Base-by-base conservation (phyloP, 768 basidiomycete species). In the Pluteus cervinus region DNA sequence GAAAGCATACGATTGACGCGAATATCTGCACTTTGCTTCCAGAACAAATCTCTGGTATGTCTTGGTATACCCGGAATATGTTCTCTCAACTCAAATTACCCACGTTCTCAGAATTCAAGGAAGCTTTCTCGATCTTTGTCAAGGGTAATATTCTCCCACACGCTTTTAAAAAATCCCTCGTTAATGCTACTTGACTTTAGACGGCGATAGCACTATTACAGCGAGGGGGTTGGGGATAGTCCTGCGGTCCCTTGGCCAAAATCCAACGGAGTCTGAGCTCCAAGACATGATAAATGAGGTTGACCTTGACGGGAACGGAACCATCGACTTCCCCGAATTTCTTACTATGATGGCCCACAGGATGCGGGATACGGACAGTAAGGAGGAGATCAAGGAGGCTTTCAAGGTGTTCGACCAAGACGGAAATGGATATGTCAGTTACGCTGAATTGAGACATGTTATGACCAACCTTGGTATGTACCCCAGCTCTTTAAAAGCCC, bases 371-470 rank as follows among this genome's bases (percentile, higher is more conserved):
- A 28, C 9, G 9, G 26, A 9, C 9, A 9, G 14, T 14, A 14
- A 28, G 26, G 14, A 9, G 26, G 26, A 28, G 9, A 28, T 28
- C 9, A 28, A 9, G 14, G 26, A 28, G 26, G 26, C 26, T 9
- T 28, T 28, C 26, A 49, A 45, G 44, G 47, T 49, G 14, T 49
- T 49, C 17, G 86, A 89, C 63, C 87, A 86, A 70, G 85, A 88
- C 53, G 83, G 81, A 14, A 86, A 88, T 49, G 86, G 84, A 20
- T 82, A 66, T 60, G 88, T 88, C 65, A 73, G 69, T 18, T 78
- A 84, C 4, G 83, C 85, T 1, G 86, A 88, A 66, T 60, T 87
- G 53, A 66, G 82, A 51, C 83, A 87, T 54, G 86, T 89, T 58
- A 88, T 89, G 86, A 86, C 79, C 9, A 28, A 14, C 14, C 14